Base-by-base conservation (phyloP, 2,329 filamentous ascomycete species). In the Curvularia sp. region DNA sequence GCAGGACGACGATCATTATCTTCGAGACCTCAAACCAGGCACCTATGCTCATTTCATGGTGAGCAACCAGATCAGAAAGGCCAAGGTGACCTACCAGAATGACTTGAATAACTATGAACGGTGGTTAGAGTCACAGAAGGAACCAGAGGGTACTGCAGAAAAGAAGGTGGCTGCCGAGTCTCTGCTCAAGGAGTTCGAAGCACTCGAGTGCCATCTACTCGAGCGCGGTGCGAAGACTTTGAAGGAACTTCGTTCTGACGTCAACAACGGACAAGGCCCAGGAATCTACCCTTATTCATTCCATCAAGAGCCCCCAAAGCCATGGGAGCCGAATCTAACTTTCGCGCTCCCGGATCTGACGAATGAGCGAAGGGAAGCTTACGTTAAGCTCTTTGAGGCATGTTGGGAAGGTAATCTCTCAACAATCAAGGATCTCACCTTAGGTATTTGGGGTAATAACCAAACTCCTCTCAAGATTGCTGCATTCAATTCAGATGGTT, bases 301-400 rank as follows among this genome's bases (percentile, higher is more conserved):
- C n/a, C n/a, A 54, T 24, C n/a, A n/a, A 48, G 58, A 68, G 41
- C 35, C 52, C 20, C 47, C 60, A 26, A 66, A 72, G 33, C 44
- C 59, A 39, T 67, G 64, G n/a, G n/a, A n/a, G n/a, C n/a, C n/a
- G n/a, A n/a, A n/a, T n/a, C n/a, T n/a, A n/a, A n/a, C n/a, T n/a
- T n/a, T n/a, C n/a, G n/a, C n/a, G n/a, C n/a, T 78, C 3, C 30
- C 79, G 63, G 68, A 85, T 78, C 62, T 84, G 10, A 89, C 84
- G 0, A 83, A 85, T 2, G 78, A 78, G 39, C 84, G 82, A 49
- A 81, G 80, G 26, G 78, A 81, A 33, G 88, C 83, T 0, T 94
- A 93, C 61, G 61, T 89, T 5, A 78, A 85, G 61, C 75, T 94
- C 79, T 90, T 91, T 72, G 87, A 94, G 69, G 90, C 90, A 35